Conservation (phyloP, 2,329 filamentous ascomycete genomes). For the Talaromyces sp. region DNA sequence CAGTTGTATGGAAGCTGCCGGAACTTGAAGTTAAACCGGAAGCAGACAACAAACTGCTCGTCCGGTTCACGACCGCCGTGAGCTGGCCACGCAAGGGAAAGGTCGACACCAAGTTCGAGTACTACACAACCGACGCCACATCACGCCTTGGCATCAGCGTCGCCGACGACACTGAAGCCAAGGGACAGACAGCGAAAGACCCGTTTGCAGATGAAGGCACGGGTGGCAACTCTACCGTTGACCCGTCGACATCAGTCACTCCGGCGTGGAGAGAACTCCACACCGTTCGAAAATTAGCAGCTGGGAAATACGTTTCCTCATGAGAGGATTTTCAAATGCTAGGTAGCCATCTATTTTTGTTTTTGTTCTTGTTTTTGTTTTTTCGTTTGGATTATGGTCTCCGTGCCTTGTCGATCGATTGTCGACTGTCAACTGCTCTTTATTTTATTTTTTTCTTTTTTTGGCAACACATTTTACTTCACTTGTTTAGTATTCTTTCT, state of each 20-base stretch:
- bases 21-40: slow-evolving; percentile 50
- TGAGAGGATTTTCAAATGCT: slow-evolving; percentile 15
- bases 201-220: slow-evolving; percentile 45
- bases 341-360: not conserved
- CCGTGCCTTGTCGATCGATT: not conserved
- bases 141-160: slow-evolving; percentile 61
- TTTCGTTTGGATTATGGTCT: not conserved
- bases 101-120: slow-evolving; percentile 80
- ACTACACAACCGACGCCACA: slow-evolving; percentile 49
- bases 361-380: not conserved
- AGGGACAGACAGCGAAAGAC: slow-evolving; percentile 26
- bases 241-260: slow-evolving; percentile 11
- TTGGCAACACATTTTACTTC: slow-evolving; percentile 6
- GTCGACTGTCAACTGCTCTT: not conserved
- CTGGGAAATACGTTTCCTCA: slow-evolving; percentile 66
- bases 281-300: slow-evolving; percentile 61
- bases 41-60: slow-evolving; percentile 69
- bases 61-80: slow-evolving; percentile 70
- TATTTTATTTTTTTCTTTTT: not conserved
- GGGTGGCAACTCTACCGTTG: slow-evolving; percentile 2
- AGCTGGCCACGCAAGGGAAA: slow-evolving; percentile 66
- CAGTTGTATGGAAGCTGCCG: slow-evolving; percentile 41
- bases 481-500: slow-evolving; percentile 13
- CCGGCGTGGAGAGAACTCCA: slow-evolving; percentile 62
- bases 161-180: slow-evolving; percentile 14